Percentiles rank a stretch among this genome's conserved stretches.
These are phyloP conservation scores for Spergularia marina DNA, from an alignment of 148 eudicot genomes.

Conservation along the genomic window DNA sequence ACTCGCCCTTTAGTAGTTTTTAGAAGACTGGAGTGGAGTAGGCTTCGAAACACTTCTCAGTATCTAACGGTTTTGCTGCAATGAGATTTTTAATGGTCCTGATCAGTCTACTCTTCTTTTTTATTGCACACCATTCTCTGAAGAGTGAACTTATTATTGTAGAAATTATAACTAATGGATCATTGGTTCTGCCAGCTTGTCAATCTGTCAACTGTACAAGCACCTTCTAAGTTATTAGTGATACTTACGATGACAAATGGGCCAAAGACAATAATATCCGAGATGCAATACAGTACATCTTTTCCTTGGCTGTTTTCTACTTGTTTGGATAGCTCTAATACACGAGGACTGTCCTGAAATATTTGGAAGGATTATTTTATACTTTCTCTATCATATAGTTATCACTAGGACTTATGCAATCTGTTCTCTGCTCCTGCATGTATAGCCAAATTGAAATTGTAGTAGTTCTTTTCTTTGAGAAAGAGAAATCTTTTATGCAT, in stretches of 20 bases:
- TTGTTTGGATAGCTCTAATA: background rate
- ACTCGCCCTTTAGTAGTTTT: background rate
- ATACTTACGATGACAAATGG: too few species aligned
- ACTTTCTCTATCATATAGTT: background rate
- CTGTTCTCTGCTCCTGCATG: too few species aligned
- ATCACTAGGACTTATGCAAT: too few species aligned
- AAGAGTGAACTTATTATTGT: background rate
- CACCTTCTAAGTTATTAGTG: too few species aligned
- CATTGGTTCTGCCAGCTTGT: background rate
- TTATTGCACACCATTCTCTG: background rate
- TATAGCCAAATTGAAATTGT: too few species aligned
- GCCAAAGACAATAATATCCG: too few species aligned
- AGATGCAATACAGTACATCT: too few species aligned
- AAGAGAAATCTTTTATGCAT: background rate
- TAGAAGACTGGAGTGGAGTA: too few species aligned
- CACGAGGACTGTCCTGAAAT: too few species aligned
- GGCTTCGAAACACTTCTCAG: too few species aligned
- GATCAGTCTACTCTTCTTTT: background rate
- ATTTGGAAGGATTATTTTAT: background rate
- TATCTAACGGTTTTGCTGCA: too few species aligned
- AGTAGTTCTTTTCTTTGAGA: background rate
- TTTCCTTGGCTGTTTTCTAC: background rate
- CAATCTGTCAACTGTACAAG: background rate
- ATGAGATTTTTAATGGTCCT: background rate
- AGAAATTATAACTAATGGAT: background rate